A percentile compares a stretch with the other conserved stretches of the same genome.
These are phyloP conservation scores for Protea cynaroides DNA, from an alignment of 164 flowering plant genomes.

Conservation along the genomic window DNA sequence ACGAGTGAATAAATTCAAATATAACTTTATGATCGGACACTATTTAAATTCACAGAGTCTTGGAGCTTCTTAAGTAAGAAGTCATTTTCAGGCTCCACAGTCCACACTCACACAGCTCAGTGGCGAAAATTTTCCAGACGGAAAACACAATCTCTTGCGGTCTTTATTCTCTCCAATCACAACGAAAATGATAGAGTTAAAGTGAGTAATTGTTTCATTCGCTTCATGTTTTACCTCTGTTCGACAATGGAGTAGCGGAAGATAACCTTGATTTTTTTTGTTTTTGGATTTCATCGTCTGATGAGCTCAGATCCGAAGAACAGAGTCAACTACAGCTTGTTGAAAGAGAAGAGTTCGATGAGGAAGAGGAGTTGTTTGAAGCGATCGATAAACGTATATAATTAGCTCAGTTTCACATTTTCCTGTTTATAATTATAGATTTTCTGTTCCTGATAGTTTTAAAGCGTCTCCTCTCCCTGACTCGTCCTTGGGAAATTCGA, in stretches of 20 bases:
- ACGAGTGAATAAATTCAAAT: too few relatives aligned
- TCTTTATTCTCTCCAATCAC: background rate
- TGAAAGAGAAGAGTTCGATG: conserved; percentile 78
- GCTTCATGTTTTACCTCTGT: background rate
- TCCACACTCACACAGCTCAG: too few relatives aligned
- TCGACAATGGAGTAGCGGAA: background rate
- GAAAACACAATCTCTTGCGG: background rate
- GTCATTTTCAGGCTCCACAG: too few relatives aligned
- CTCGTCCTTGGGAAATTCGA: background rate
- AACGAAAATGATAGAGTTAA: conserved; percentile 27
- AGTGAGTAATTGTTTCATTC: conserved; percentile 9
- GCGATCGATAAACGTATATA: conserved; percentile 73
- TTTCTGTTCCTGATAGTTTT: background rate
- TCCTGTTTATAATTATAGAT: background rate
- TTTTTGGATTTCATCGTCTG: background rate
- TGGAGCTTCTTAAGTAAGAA: too few relatives aligned
- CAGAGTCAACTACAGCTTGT: conserved; percentile 74
- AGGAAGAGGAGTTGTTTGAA: conserved; percentile 94
- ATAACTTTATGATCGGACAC: too few relatives aligned
- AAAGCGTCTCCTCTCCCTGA: background rate
- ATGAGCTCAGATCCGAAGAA: conserved; percentile 65
- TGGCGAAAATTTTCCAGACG: background rate
- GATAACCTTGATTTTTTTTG: background rate
- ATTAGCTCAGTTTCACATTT: background rate
- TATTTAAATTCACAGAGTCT: too few relatives aligned